phyloP scores from a whole-genome alignment of 495 filamentous ascomycete genomes.

The Chaetomium cochliodes region DNA sequence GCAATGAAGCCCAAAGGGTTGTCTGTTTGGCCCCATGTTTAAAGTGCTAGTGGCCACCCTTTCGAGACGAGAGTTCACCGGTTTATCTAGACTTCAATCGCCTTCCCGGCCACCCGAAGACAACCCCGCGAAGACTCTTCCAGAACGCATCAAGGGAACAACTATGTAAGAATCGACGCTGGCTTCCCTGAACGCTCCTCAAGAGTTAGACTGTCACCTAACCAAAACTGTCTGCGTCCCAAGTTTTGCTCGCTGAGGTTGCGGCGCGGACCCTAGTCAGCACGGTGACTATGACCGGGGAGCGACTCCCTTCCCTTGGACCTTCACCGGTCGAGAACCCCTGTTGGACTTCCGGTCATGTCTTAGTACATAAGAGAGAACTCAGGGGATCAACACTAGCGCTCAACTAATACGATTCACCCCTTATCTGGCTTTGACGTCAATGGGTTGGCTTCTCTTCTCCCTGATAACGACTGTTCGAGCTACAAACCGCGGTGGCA shows the following conservation, averaged over 20 bases:
- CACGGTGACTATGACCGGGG: background rate
- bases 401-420: background rate
- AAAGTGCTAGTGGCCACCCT: too few species aligned
- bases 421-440: background rate
- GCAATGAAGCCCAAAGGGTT: too few species aligned
- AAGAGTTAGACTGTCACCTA: too few species aligned
- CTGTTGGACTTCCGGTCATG: background rate
- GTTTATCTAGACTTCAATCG: too few species aligned
- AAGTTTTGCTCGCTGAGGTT: constrained; percentile 2
- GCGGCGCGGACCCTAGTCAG: background rate
- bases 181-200: too few species aligned
- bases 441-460: background rate
- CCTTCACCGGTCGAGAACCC: background rate
- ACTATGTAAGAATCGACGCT: too few species aligned
- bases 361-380: background rate
- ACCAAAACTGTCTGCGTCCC: background rate
- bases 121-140: too few species aligned
- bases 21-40: too few species aligned
- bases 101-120: too few species aligned
- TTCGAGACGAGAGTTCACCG: too few species aligned
- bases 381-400: background rate
- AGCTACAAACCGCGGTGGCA: background rate
- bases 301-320: background rate
- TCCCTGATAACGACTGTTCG: background rate
- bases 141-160: too few species aligned